A percentile compares a stretch with the other conserved stretches of the same genome.
These are phyloP conservation scores for Rubroboletus satanas DNA, from an alignment of 768 basidiomycete species.

Conservation along the genomic window DNA sequence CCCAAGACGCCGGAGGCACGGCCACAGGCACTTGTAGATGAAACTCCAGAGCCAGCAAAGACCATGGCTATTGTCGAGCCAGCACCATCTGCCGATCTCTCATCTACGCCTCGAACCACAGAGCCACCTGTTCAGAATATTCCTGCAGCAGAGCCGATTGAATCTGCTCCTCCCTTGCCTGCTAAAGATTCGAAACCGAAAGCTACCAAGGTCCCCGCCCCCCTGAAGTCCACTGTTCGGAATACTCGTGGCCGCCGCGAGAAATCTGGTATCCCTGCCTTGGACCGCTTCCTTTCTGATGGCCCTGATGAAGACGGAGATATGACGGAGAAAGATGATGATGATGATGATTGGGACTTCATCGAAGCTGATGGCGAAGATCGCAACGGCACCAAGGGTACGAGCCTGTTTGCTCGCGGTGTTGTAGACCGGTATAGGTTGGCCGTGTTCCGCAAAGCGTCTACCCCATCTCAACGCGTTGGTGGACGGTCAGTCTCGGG, in stretches of 20 bases:
- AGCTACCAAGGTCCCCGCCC: conserved; percentile 12
- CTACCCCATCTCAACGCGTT: conserved; percentile 53
- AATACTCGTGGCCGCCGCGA: conserved; percentile 54
- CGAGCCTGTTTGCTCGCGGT: conserved; percentile 85
- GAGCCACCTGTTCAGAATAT: conserved; percentile 8
- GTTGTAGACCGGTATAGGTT: conserved; percentile 85
- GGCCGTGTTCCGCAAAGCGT: conserved; percentile 81
- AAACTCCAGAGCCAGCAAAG: conserved; percentile 18
- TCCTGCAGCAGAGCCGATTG: conserved; percentile 12
- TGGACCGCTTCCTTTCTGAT: conserved; percentile 70
- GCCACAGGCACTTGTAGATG: conserved; percentile 33
- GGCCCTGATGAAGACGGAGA: conserved; percentile 43
- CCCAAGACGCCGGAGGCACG: conserved; percentile 78
- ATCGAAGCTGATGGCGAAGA: conserved; percentile 83
- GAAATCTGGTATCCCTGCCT: conserved; percentile 77
- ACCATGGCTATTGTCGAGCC: conserved; percentile 12
- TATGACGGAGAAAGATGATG: conserved; percentile 47
- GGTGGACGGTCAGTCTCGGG: conserved; percentile 52
- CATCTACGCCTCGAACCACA: conserved; percentile 10
- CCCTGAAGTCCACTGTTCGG: conserved; percentile 22
- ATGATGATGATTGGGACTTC: conserved; percentile 91
- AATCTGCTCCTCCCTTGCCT: conserved; percentile 27
- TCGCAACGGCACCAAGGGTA: conserved; percentile 72
- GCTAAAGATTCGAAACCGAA: conserved; percentile 34
- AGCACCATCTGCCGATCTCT: conserved; percentile 9